Conservation (phyloP, 1,139 yeast species). For the Oligophagozyma castellii region DNA sequence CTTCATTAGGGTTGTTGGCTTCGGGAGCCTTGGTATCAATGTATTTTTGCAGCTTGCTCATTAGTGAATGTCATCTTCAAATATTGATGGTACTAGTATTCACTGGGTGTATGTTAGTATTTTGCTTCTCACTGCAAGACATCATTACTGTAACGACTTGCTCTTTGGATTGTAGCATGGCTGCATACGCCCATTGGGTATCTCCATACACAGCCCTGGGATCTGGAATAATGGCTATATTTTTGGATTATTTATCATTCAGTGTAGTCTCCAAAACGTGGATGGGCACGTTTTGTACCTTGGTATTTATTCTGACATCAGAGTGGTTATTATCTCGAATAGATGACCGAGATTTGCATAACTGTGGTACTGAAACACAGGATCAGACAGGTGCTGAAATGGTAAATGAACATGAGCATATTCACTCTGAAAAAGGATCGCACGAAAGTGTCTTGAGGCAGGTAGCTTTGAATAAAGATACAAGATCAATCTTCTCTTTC, state of each 20-base stretch:
- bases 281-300: conserved; percentile 8
- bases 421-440: conserved; percentile 2
- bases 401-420: conserved; percentile 4
- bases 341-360: not conserved
- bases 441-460: conserved; percentile 23
- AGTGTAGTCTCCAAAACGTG: conserved; percentile 10
- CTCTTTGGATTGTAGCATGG: conserved; percentile 2
- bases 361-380: not conserved
- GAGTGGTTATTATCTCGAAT: conserved; percentile 4
- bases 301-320: conserved; percentile 10
- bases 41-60: no score
- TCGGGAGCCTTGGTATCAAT: no score
- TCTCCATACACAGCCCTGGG: conserved; percentile 11
- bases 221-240: conserved; percentile 20
- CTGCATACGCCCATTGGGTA: conserved; percentile 11
- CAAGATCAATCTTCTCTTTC: conserved; percentile 81
- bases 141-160: conserved; percentile 8
- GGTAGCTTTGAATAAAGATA: conserved; percentile 51
- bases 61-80: conserved; percentile 11
- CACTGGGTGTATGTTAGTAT: conserved; percentile 16
- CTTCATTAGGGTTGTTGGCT: no score
- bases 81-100: conserved; percentile 15
- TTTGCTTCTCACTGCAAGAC: conserved; percentile 19
- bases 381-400: conserved; percentile 2
- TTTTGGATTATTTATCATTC: conserved; percentile 25